Percentiles rank a stretch among this genome's conserved stretches.
phyloP scores from a whole-genome alignment of 2,329 filamentous ascomycete genomes.

The Trichoderma atrobrunneum region DNA sequence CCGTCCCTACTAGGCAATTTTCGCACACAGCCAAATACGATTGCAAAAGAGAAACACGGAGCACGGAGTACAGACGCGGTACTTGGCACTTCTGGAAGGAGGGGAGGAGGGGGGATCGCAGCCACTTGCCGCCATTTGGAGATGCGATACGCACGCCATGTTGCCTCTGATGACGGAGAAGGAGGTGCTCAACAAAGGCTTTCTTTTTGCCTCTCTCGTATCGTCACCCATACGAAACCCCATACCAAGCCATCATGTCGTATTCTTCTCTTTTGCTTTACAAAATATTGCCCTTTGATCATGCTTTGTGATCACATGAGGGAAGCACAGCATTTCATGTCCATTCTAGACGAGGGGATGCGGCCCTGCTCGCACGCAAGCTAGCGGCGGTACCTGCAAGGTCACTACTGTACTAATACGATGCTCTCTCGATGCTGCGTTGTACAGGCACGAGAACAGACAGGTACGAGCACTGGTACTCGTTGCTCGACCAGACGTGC shows the following conservation, averaged over 20 bases:
- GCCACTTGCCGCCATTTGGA: not conserved
- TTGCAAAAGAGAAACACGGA: not conserved
- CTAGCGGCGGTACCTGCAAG: not conserved
- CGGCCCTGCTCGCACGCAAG: not conserved
- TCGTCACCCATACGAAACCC: not conserved
- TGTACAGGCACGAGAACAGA: not conserved
- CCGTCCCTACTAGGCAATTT: not conserved
- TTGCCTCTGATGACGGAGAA: not conserved
- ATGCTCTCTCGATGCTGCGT: not conserved
- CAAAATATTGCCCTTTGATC: not conserved
- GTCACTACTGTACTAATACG: not conserved
- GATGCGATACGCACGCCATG: conserved; percentile 6
- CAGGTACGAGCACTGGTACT: not conserved
- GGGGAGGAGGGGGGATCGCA: not conserved
- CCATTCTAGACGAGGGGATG: not conserved
- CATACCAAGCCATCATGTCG: too few species aligned
- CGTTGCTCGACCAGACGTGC: not conserved
- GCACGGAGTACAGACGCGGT: not conserved
- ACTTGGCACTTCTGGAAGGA: not conserved
- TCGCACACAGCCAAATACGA: not conserved
- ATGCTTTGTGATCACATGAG: not conserved
- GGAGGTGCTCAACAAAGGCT: not conserved
- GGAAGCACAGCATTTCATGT: not conserved
- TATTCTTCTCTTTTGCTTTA: not conserved
- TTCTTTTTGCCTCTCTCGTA: not conserved